These are phyloP conservation scores for Echites panduratus DNA, from an alignment of 257 asterid species.

Conservation along the genomic window DNA sequence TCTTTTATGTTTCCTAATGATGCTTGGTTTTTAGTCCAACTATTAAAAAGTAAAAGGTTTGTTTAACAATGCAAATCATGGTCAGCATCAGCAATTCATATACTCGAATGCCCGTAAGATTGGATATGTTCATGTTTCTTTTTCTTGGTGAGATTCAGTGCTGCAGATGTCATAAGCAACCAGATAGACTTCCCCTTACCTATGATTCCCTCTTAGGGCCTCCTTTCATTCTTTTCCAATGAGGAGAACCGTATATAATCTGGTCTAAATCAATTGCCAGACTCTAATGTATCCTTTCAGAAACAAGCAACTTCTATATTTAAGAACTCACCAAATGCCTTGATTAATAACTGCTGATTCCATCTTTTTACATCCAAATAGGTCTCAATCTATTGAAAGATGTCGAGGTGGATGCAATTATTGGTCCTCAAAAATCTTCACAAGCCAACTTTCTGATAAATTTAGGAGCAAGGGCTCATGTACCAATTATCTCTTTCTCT, in stretches of 20 bases:
- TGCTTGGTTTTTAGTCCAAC: neutral
- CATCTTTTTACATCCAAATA: conserved; percentile 2
- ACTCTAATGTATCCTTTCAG: no score
- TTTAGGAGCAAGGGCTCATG: conserved; percentile 36
- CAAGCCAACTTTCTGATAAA: conserved; percentile 35
- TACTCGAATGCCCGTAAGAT: neutral
- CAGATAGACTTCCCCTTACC: neutral
- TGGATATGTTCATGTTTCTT: neutral
- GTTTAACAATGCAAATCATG: neutral
- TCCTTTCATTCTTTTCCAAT: neutral
- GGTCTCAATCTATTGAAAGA: conserved; percentile 37
- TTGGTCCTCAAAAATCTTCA: conserved; percentile 37
- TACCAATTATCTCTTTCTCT: conserved; percentile 36
- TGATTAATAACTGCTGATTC: neutral
- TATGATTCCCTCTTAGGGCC: neutral
- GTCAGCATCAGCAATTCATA: neutral
- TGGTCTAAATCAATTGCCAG: neutral
- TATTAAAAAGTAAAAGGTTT: neutral
- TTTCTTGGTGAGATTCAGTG: neutral
- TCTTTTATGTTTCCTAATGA: neutral
- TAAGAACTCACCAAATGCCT: neutral
- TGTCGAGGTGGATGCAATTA: conserved; percentile 36
- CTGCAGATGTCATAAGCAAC: neutral
- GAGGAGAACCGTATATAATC: neutral
- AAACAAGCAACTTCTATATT: neutral